phyloP scores from a whole-genome alignment of 1,284 basidiomycete species.

The Fomitopsis pinicola region DNA sequence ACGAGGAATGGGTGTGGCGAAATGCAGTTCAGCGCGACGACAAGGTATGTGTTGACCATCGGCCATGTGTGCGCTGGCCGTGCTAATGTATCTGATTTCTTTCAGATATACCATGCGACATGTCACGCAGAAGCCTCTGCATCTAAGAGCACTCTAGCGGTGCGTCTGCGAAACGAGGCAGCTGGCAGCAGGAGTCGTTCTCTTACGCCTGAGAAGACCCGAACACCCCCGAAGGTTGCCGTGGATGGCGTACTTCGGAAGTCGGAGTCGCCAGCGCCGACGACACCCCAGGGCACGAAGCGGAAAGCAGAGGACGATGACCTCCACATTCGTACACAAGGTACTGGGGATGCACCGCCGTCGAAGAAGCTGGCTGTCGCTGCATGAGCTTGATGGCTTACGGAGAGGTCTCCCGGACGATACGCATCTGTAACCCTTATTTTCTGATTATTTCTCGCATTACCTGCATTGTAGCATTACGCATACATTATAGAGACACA shows the following conservation, averaged over 20 bases:
- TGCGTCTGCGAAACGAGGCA: conserved; percentile 58
- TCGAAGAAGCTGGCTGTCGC: conserved; percentile 24
- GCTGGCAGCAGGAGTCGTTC: conserved; percentile 57
- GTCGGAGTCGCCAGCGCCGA: conserved; percentile 42
- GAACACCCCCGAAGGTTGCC: conserved; percentile 41
- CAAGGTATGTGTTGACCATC: conserved; percentile 48
- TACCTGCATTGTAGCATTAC: conserved; percentile 1
- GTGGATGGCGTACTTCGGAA: conserved; percentile 16
- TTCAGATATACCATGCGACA: conserved; percentile 85
- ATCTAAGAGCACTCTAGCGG: conserved; percentile 58
- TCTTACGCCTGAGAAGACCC: conserved; percentile 58
- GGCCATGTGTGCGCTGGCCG: background rate
- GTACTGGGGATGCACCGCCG: conserved; percentile 19
- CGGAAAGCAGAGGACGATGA: conserved; percentile 63
- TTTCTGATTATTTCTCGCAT: background rate
- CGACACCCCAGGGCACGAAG: conserved; percentile 53
- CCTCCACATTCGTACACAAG: conserved; percentile 13
- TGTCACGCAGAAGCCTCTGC: conserved; percentile 79
- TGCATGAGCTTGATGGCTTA: background rate
- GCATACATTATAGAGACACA: background rate
- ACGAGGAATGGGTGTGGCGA: conserved; percentile 98
- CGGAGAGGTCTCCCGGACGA: background rate
- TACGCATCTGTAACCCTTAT: conserved; percentile 7
- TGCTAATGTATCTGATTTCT: conserved; percentile 2
- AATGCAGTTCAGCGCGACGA: conserved; percentile 86